phyloP scores from a whole-genome alignment of 257 asterid genomes.

The Nicotiana benthamiana region DNA sequence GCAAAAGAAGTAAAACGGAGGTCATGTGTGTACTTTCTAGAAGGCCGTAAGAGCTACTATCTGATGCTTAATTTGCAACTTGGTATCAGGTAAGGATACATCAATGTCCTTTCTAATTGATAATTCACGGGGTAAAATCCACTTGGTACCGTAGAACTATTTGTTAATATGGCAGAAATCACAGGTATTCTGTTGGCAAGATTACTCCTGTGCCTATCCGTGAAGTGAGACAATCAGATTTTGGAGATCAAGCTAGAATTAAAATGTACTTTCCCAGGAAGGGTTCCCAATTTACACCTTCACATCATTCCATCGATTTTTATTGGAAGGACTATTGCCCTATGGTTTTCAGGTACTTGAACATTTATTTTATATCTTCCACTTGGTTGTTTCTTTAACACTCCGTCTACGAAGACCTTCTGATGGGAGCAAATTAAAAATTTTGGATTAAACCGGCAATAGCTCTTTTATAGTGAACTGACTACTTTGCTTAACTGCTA shows the following conservation, averaged over 20 bases:
- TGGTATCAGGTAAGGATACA: constrained; percentile 72
- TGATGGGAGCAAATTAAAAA: not conserved
- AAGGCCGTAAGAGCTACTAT: constrained; percentile 67
- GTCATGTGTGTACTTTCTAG: constrained; percentile 43
- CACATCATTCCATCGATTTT: constrained; percentile 75
- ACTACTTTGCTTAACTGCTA: not conserved
- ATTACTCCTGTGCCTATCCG: constrained; percentile 90
- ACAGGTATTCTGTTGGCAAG: constrained; percentile 96
- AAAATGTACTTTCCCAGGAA: constrained; percentile 82
- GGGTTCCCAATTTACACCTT: constrained; percentile 86
- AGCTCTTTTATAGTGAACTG: not conserved
- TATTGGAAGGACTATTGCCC: constrained; percentile 98
- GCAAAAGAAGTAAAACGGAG: constrained; percentile 45
- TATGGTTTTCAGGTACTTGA: constrained; percentile 89
- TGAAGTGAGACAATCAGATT: constrained; percentile 84
- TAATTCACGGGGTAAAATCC: not conserved
- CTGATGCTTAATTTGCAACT: constrained; percentile 90
- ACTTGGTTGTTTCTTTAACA: not conserved
- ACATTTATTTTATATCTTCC: constrained; percentile 8
- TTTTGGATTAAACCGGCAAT: not conserved
- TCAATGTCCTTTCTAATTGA: not conserved
- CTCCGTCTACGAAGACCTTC: not conserved
- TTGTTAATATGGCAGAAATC: constrained; percentile 27
- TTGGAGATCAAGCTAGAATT: constrained; percentile 81
- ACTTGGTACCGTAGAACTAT: not conserved